phyloP scores from a whole-genome alignment of 768 basidiomycete species.

The Suillus weaverae region DNA sequence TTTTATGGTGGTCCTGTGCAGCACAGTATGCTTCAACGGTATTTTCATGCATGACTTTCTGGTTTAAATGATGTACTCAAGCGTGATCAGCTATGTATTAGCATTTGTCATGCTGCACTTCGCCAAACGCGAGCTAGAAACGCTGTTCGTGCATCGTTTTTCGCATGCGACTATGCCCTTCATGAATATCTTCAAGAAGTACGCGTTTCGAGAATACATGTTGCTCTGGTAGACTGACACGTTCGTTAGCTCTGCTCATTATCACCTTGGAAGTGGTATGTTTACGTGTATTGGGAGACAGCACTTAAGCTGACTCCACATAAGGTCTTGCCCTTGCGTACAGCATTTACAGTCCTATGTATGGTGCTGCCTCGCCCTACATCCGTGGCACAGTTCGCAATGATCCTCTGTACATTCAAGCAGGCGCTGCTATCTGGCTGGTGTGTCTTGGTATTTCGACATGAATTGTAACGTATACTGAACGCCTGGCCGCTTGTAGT shows the following conservation, averaged over 20 bases:
- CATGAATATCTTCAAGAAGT: slow-evolving; percentile 89
- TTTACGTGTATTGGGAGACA: not conserved
- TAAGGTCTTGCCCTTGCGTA: slow-evolving; percentile 74
- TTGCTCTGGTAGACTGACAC: slow-evolving; percentile 2
- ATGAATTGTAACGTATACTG: not conserved
- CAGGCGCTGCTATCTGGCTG: slow-evolving; percentile 66
- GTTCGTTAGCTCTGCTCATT: slow-evolving; percentile 75
- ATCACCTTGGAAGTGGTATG: slow-evolving; percentile 74
- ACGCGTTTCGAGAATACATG: slow-evolving; percentile 17
- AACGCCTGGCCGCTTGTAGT: slow-evolving; percentile 45
- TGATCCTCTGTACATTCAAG: slow-evolving; percentile 65
- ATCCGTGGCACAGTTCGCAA: slow-evolving; percentile 63
- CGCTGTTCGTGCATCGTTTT: slow-evolving; percentile 92
- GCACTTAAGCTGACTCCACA: slow-evolving; percentile 1
- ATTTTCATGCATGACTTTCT: slow-evolving; percentile 15
- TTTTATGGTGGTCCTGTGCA: slow-evolving; percentile 71
- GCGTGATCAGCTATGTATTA: slow-evolving; percentile 56
- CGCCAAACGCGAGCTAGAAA: slow-evolving; percentile 89
- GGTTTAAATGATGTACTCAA: slow-evolving; percentile 3
- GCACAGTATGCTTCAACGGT: slow-evolving; percentile 81
- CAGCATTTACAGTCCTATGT: slow-evolving; percentile 81
- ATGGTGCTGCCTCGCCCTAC: slow-evolving; percentile 62
- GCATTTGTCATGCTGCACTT: slow-evolving; percentile 84
- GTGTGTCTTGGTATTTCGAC: slow-evolving; percentile 42
- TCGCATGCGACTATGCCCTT: slow-evolving; percentile 94